Base-by-base conservation (phyloP, 148 eudicot genomes). In the Rhododendron williamsianum region DNA sequence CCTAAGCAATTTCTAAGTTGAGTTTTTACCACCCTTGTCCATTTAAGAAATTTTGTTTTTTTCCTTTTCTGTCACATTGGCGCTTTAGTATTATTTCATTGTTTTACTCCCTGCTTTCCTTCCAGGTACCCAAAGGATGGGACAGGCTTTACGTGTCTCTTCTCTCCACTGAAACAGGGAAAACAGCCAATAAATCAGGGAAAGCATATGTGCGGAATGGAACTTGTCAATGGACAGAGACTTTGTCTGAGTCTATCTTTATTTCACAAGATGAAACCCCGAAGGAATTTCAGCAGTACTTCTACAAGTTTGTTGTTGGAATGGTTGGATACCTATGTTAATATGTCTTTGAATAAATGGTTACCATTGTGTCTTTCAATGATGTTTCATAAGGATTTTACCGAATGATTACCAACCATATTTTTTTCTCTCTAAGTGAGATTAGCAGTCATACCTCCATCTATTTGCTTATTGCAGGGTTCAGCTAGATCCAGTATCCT, bases 91-190 rank as follows among this genome's bases (percentile, higher is more conserved):
- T 30, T 71, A 33, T 71, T 82, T 69, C 79, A 56, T 73, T 69
- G 85, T 80, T 38, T 79, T 83, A 52, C 33, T 76, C 6, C 56
- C 36, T 72, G 82, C 46, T 84, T 65, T 78, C 38, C 77, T 73
- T 84, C 79, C 89, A 95, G 98, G 97, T 94, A 79, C 98, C 98
- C 19, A 92, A 92, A 88, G 97, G 94, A 87, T 95, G 98, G 98
- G 98, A 95, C 89, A 95, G 86, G 90, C 95, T 95, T 52, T 91
- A 87, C 36, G 89, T 95, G 86, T 90, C 91, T 65, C 77, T 95
- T 65, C 85, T 91, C 46, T 92, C 90, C 58, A 88, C 82, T 54
- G 95, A 93, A 88, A 94, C 97, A 23, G 95, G 95, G 83, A 95
- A 93, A 86, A 86, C 93, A 30, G 74, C 91, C 60, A 88, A 82